Evolutionary conservation across 2,329 filamentous ascomycete genomes (phyloP), one percentile per base, ranked within the genome.

Genomic region (Stagonosporopsis vannaccii): DNA sequence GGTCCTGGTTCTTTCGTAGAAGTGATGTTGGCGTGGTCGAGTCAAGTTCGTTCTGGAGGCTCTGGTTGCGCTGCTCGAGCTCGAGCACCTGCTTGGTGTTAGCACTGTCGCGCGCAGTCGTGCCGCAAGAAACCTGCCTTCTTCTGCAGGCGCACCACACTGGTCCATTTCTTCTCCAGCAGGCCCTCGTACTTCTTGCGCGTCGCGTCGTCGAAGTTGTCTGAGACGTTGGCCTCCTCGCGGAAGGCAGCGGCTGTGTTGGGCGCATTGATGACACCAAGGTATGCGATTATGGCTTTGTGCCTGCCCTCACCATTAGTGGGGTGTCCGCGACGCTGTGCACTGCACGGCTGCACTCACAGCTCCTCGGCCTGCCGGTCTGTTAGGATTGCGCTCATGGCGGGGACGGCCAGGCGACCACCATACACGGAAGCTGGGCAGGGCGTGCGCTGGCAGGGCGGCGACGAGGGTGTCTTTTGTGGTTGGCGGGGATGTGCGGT

Each of bases 151-250:
- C 94, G 85, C 69, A 97, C 92, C 25, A 98, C 90, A 69, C 92
- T 95, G 19, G 94, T 98, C 94, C 94, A 98, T 82, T 98, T 98
- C 85, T 97, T 97, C 83, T 98, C 94, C 65, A 98, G 79, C 25
- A 98, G 79, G 1, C 91, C 90, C 78, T 97, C 92, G 79, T 97
- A 98, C 79, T 96, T 97, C 81, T 97, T 97, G 48, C 89, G 85
- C 19, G 91, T 97, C 17, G 85, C 84, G 60, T 90, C 83, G 73
- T 97, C 92, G 69, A 96, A 93, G 43, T 80, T 82, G 63, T 90
- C 86, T 47, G 87, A 84, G 4, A 97, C 84, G 51, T 84, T 83
- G n/a, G 91, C 79, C 76, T 97, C 93, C 70, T 90, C 84, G 60
- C 92, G 87, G 57, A 97, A 81, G 22, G 89, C 85, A 40, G 86